Percentiles rank a stretch among this genome's conserved stretches.
These are phyloP conservation scores for Silene latifolia DNA, from an alignment of 148 eudicot species.

Conservation along the genomic window DNA sequence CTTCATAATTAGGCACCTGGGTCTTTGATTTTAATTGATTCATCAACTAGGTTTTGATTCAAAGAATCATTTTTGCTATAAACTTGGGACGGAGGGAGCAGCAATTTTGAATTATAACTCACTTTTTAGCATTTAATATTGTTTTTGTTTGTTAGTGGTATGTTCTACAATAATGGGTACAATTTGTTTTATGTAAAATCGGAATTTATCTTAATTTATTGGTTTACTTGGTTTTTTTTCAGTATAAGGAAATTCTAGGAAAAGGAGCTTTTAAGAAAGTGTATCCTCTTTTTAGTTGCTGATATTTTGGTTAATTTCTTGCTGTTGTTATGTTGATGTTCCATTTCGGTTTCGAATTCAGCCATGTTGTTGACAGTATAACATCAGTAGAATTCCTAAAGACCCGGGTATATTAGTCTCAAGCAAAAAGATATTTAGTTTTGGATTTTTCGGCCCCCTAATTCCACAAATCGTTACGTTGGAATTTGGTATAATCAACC, in stretches of 20 bases:
- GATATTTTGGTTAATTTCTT: not conserved
- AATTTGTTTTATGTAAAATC: not conserved
- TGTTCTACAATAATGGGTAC: not conserved
- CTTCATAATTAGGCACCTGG: not conserved
- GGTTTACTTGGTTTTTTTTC: constrained; percentile 22
- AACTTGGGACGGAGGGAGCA: not conserved
- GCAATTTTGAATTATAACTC: no score
- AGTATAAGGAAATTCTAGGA: constrained; percentile 80
- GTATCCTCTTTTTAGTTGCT: constrained; percentile 57
- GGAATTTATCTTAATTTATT: constrained; percentile 16
- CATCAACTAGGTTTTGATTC: constrained; percentile 14
- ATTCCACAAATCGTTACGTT: no score
- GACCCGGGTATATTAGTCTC: no score
- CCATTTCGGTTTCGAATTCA: no score
- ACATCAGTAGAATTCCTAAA: no score
- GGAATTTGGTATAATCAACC: no score
- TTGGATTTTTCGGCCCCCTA: no score
- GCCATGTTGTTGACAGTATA: no score
- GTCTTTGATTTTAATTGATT: not conserved
- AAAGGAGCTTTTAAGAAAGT: constrained; percentile 99
- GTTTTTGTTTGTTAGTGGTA: not conserved
- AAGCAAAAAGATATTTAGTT: no score
- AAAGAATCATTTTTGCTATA: not conserved
- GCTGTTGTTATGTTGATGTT: constrained; percentile 14
- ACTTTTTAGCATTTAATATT: not conserved